A percentile compares a stretch with the other conserved stretches of the same genome.
phyloP scores from a whole-genome alignment of 495 filamentous ascomycete genomes.

The Xylaria telfairii region DNA sequence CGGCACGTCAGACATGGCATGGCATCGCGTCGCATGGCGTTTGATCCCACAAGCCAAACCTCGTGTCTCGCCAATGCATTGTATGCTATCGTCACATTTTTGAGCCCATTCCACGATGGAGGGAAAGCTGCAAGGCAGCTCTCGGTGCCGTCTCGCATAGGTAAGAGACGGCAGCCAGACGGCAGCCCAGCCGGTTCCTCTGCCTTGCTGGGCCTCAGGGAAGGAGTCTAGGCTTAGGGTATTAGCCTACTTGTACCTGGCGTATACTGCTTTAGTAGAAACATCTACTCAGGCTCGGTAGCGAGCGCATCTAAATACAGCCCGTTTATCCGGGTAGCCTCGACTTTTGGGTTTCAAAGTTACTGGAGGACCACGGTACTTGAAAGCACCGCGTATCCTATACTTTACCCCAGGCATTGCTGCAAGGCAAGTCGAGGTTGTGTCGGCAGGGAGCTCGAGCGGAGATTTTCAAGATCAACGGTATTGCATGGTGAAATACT shows the following conservation, averaged over 20 bases:
- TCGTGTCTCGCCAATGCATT: constrained; percentile 26
- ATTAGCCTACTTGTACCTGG: constrained; percentile 16
- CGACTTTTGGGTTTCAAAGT: background rate
- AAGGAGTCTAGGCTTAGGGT: background rate
- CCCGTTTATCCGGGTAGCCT: constrained; percentile 16
- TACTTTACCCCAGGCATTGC: background rate
- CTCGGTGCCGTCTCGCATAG: constrained; percentile 20
- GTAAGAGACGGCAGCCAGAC: background rate
- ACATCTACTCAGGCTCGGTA: too few relatives aligned
- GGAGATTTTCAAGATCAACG: constrained; percentile 7
- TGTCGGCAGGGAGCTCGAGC: background rate
- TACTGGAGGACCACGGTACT: background rate
- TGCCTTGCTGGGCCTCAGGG: background rate
- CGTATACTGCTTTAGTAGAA: constrained; percentile 8
- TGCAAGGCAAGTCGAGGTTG: background rate
- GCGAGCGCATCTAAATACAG: background rate
- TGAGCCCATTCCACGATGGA: constrained; percentile 5
- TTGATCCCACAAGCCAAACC: constrained; percentile 18
- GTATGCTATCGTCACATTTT: constrained; percentile 15
- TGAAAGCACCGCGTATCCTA: background rate
- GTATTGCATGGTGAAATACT: background rate
- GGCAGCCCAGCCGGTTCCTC: background rate
- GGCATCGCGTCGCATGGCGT: constrained; percentile 19
- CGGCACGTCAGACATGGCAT: constrained; percentile 8
- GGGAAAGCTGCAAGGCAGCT: constrained; percentile 14